A percentile compares a stretch with the other conserved stretches of the same genome.
phyloP scores from a whole-genome alignment of 768 basidiomycete genomes.

The Rhizopogon sp. region DNA sequence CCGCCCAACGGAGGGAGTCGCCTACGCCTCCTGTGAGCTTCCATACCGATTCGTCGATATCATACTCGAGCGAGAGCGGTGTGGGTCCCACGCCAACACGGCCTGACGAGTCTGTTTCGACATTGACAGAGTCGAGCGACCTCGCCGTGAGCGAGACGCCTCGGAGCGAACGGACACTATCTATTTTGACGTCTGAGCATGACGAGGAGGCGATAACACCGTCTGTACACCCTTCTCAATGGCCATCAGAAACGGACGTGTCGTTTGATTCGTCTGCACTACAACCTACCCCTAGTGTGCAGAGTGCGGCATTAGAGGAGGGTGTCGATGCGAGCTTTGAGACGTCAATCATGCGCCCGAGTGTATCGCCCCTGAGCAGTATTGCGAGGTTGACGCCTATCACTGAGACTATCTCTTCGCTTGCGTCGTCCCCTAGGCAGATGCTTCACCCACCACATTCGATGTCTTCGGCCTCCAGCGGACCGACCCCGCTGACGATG shows the following conservation, averaged over 20 bases:
- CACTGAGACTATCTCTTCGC: slow-evolving; percentile 27
- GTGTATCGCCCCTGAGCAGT: slow-evolving; percentile 33
- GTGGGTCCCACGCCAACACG: slow-evolving; percentile 13
- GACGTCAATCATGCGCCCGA: slow-evolving; percentile 69
- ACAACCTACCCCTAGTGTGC: slow-evolving; percentile 62
- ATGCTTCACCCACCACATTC: slow-evolving; percentile 17
- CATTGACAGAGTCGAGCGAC: slow-evolving; percentile 38
- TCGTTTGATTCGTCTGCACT: slow-evolving; percentile 80
- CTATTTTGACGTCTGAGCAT: neutral
- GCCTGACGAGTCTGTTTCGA: slow-evolving; percentile 22
- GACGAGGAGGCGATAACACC: slow-evolving; percentile 27
- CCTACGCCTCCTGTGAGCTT: neutral
- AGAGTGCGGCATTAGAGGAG: slow-evolving; percentile 48
- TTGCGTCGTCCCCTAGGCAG: slow-evolving; percentile 4
- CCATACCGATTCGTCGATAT: neutral
- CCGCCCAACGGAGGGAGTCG: neutral
- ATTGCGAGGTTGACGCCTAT: slow-evolving; percentile 28
- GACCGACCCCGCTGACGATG: slow-evolving; percentile 23
- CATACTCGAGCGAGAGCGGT: neutral
- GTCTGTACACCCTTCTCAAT: slow-evolving; percentile 39
- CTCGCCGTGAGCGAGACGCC: slow-evolving; percentile 21
- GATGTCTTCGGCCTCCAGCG: slow-evolving; percentile 28
- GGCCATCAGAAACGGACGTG: slow-evolving; percentile 59
- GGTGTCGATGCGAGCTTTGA: slow-evolving; percentile 63
- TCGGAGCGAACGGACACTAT: slow-evolving; percentile 15